Base-by-base conservation (phyloP, 2,329 filamentous ascomycete species). In the Lasiodiplodia sp. region DNA sequence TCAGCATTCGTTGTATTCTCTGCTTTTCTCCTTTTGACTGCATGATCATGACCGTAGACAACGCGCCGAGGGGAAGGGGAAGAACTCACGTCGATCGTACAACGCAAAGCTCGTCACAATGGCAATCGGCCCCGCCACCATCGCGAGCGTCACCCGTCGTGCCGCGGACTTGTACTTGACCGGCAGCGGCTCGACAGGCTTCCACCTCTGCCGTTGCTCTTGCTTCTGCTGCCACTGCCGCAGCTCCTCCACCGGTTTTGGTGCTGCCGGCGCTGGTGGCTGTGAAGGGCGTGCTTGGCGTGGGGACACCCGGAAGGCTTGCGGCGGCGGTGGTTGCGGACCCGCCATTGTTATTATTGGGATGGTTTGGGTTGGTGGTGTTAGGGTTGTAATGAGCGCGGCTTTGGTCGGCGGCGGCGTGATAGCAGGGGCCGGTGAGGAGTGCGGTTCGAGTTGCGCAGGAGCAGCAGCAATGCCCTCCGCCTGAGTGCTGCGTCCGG, bases 121-220 rank as follows among this genome's bases (percentile, higher is more conserved):
- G 0, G 78, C 70, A 38, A 80, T 66, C 1, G 78, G 78, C 38
- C 79, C 67, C 11, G 74, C 76, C 10, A 80, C 78, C 6, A 80
- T 78, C 6, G 80, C 77, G 14, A 73, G 72, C 38, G 74, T 76
- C 1, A 79, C 71, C 0, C 76, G 68, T 2, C 78, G 70, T 56
- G 73, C 75, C 1, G 76, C 75, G 4, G 74, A 72, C 63, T 75
- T 75, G 72, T 80, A 80, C 38, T 52, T 49, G 12, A 25, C 25
- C 10, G 53, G 38, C 38, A 67, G 53, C 65, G 65, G 65, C 53
- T 67, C 38, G 23, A 44, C 65, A 8, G 51, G 49, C 53, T 58
- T 67, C 65, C 65, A 67, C 4, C 14, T 18, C 18, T 12, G 44
- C 18, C 14, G 53, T 28, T 28, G 28, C 28, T 28, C 28, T 28